A percentile compares a stretch with the other conserved stretches of the same genome.
Evolutionary conservation across 1,284 basidiomycete species (phyloP).

Genomic region (Pseudozyma thailandica): DNA sequence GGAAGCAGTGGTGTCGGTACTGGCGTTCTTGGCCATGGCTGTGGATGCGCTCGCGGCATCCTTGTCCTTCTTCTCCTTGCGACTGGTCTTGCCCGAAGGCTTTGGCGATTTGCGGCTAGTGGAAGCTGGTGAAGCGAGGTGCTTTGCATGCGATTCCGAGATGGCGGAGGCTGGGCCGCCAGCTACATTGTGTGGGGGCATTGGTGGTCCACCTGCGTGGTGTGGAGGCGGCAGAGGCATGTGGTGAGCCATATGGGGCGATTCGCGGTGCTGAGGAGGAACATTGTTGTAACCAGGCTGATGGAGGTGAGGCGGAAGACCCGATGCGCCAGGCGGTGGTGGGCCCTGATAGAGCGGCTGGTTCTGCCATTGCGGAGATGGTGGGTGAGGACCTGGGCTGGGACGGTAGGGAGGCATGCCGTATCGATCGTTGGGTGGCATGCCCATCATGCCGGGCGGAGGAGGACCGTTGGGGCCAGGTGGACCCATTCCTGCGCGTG

Average conservation of each 20-base stretch:
- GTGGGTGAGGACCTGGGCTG: conserved; percentile 36
- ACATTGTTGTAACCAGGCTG: conserved; percentile 29
- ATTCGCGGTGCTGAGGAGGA: conserved; percentile 39
- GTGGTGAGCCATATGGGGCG: conserved; percentile 40
- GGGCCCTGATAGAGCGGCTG: conserved; percentile 42
- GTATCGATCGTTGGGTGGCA: conserved; percentile 44
- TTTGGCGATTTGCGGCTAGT: conserved; percentile 42
- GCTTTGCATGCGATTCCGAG: conserved; percentile 39
- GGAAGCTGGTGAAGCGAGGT: conserved; percentile 36
- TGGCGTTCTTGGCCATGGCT: conserved; percentile 42
- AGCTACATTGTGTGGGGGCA: conserved; percentile 28
- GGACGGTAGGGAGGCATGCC: conserved; percentile 39
- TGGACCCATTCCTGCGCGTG: conserved; percentile 38
- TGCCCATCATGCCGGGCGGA: conserved; percentile 44
- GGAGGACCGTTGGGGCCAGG: conserved; percentile 33
- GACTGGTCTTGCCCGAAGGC: conserved; percentile 31
- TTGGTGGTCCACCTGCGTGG: conserved; percentile 17
- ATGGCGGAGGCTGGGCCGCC: conserved; percentile 29
- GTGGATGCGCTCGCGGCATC: conserved; percentile 27
- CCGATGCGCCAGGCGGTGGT: conserved; percentile 28
- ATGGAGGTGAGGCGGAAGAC: conserved; percentile 40
- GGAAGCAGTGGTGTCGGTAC: conserved; percentile 32
- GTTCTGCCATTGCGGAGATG: conserved; percentile 49
- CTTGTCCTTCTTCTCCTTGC: conserved; percentile 43
- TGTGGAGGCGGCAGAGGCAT: conserved; percentile 41